Conservation (phyloP, 2,329 filamentous ascomycete genomes). For the Clarireedia hainanense region DNA sequence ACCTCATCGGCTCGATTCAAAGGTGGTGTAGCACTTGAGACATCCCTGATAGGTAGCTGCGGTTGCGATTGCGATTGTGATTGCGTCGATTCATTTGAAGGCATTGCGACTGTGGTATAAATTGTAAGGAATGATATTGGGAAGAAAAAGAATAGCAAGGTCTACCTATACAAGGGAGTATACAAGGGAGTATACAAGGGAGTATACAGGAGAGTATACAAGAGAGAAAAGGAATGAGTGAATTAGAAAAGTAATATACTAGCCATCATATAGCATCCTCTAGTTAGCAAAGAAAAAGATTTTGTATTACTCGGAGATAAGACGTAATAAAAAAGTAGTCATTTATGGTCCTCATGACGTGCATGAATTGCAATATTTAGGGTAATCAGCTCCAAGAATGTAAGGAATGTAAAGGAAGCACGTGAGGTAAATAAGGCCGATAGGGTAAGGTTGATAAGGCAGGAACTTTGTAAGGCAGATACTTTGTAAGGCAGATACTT, state of each 20-base stretch:
- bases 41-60: slow-evolving; percentile 11
- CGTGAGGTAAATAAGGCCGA: too few species aligned
- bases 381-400: too few species aligned
- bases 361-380: not conserved
- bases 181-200: too few species aligned
- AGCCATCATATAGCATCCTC: too few species aligned
- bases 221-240: not conserved
- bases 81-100: not conserved
- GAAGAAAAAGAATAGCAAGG: too few species aligned
- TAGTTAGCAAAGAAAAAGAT: not conserved
- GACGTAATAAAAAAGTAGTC: too few species aligned
- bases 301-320: not conserved
- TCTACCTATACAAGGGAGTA: too few species aligned
- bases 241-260: too few species aligned
- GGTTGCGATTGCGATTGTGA: not conserved
- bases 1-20: slow-evolving; percentile 36
- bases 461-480: too few species aligned
- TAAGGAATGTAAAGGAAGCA: too few species aligned
- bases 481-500: too few species aligned
- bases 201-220: not conserved
- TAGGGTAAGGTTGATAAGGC: too few species aligned
- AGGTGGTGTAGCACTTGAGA: not conserved
- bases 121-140: not conserved
- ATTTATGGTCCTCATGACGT: not conserved
- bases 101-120: not conserved